phyloP scores from a whole-genome alignment of 495 filamentous ascomycete species.

The Penicillium coffeae region DNA sequence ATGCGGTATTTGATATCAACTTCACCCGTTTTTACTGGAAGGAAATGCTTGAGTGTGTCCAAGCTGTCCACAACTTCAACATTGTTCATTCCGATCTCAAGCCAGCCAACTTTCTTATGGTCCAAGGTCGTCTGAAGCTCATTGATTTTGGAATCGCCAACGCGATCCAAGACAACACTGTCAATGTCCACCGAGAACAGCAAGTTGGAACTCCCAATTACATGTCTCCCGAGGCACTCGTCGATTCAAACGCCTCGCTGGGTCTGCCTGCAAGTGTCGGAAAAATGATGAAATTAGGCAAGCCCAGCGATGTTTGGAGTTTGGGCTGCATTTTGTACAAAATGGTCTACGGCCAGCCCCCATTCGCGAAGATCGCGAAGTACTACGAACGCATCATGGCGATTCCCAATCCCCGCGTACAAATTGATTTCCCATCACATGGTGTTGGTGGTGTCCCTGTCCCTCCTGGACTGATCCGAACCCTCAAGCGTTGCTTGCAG shows the following conservation, averaged over 20 bases:
- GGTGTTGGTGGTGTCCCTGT: conserved; percentile 72
- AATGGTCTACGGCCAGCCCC: conserved; percentile 90
- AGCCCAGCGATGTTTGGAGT: conserved; percentile 93
- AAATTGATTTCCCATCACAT: conserved; percentile 73
- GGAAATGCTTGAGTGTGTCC: conserved; percentile 96
- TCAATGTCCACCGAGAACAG: conserved; percentile 94
- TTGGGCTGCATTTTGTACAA: conserved; percentile 95
- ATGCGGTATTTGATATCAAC: conserved; percentile 73
- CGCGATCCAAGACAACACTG: conserved; percentile 92
- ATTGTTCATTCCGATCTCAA: conserved; percentile 97
- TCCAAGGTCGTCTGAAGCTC: conserved; percentile 76
- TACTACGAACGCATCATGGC: conserved; percentile 71
- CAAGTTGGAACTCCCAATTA: conserved; percentile 97
- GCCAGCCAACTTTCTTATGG: conserved; percentile 90
- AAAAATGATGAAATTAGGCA: conserved; percentile 91
- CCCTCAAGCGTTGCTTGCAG: conserved; percentile 73
- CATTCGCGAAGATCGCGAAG: conserved; percentile 87
- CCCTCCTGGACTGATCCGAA: conserved; percentile 64
- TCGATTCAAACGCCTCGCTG: conserved; percentile 74
- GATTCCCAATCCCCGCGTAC: conserved; percentile 82
- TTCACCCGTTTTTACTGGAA: conserved; percentile 98
- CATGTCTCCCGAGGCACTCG: conserved; percentile 92
- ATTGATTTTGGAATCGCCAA: conserved; percentile 98
- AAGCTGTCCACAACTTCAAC: conserved; percentile 79
- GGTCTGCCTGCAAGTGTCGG: conserved; percentile 55